These are phyloP conservation scores for Talaromyces sp. DNA, from an alignment of 2,329 filamentous ascomycete species.

Conservation along the genomic window DNA sequence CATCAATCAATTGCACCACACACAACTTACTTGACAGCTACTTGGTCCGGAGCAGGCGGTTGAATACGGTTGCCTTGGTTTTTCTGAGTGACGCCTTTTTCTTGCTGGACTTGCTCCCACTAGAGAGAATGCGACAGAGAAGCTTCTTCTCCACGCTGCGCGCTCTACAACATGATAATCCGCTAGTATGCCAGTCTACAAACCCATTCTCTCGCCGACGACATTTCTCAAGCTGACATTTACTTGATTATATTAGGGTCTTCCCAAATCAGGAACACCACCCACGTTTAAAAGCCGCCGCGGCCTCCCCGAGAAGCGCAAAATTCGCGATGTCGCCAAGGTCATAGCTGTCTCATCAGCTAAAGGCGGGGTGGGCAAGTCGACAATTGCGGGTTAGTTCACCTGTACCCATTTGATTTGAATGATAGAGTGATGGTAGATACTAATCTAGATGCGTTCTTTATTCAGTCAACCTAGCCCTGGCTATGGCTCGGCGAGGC, in stretches of 20 bases:
- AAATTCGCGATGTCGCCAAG: conserved; percentile 79
- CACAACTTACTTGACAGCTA: not conserved
- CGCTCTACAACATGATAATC: conserved; percentile 73
- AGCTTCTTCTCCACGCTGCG: conserved; percentile 54
- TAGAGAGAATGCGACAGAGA: conserved; percentile 28
- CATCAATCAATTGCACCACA: not conserved
- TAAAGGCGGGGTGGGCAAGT: conserved; percentile 97
- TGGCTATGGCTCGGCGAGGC: conserved; percentile 78
- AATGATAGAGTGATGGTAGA: not conserved
- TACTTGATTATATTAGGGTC: conserved; percentile 54
- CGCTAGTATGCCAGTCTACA: conserved; percentile 56
- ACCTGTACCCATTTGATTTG: not conserved
- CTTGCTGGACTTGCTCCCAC: not conserved
- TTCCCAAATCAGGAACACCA: conserved; percentile 70
- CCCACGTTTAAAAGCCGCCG: conserved; percentile 68
- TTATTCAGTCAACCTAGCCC: conserved; percentile 65
- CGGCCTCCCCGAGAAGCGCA: conserved; percentile 73
- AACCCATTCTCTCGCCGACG: not conserved
- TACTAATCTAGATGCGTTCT: not conserved
- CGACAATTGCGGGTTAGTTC: conserved; percentile 72
- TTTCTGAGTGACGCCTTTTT: not conserved
- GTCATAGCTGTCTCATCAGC: conserved; percentile 96
- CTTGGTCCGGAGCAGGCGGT: not conserved
- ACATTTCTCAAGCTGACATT: not conserved
- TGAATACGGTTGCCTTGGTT: not conserved